Conservation (phyloP, 75 land plant species). For the Selaginella moellendorffii region DNA sequence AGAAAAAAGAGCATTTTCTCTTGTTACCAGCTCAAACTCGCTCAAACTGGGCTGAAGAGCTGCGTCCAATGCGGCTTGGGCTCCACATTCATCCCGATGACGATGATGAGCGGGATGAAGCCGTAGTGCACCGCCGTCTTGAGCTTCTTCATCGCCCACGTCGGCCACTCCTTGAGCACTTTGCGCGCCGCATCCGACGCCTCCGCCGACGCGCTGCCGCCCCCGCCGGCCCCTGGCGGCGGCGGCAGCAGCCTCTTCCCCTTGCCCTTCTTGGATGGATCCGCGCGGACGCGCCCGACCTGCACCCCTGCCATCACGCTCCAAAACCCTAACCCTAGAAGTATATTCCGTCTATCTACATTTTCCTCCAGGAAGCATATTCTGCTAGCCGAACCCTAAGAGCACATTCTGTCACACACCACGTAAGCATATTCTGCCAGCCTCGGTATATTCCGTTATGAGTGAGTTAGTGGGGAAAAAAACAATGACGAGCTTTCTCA, state of each 20-base stretch:
- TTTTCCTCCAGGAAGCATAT: too few species aligned
- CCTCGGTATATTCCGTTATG: not conserved
- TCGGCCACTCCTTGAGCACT: conserved; percentile 45
- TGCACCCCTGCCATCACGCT: not conserved
- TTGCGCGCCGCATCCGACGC: not conserved
- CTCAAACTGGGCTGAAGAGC: conserved; percentile 61
- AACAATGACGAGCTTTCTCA: not conserved
- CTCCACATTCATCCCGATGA: conserved; percentile 75
- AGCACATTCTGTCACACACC: too few species aligned
- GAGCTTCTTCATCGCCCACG: conserved; percentile 52
- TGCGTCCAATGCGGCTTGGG: conserved; percentile 61
- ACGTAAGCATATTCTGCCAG: too few species aligned
- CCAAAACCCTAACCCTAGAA: not conserved
- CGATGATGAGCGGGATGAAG: conserved; percentile 63
- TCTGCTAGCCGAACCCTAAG: too few species aligned
- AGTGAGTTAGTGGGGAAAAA: too few species aligned
- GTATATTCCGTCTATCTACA: too few species aligned
- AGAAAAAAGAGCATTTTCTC: not conserved
- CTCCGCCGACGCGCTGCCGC: not conserved
- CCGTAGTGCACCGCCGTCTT: conserved; percentile 65
- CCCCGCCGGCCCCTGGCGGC: not conserved
- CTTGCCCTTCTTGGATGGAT: conserved; percentile 1
- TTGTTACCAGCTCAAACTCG: too few species aligned
- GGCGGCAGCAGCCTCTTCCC: not conserved
- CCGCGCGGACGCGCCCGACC: not conserved